Percentiles rank a stretch among this genome's conserved stretches.
Conservation (phyloP, 208 protist species). For the Blastocrithidia nonstop region DNA sequence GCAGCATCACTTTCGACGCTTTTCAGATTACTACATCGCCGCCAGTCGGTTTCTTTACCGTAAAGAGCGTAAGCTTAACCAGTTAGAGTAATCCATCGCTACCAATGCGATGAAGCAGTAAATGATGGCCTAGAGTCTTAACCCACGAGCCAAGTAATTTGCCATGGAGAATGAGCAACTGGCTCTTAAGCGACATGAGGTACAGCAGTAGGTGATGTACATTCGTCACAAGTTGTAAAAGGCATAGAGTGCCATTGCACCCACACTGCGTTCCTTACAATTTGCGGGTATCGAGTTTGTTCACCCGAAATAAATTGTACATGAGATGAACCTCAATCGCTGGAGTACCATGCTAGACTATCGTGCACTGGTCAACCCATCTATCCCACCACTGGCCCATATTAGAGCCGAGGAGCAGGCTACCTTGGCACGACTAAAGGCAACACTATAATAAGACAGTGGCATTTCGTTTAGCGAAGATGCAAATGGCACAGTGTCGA, state of each 20-base stretch:
- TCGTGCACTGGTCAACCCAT: constrained; percentile 9
- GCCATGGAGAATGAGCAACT: constrained; percentile 50
- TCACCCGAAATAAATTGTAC: constrained; percentile 61
- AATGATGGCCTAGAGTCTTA: constrained; percentile 42
- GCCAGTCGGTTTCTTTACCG: constrained; percentile 73
- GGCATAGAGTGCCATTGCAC: constrained; percentile 48
- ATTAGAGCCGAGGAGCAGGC: constrained; percentile 1
- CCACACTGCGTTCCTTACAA: constrained; percentile 52
- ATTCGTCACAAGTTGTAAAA: constrained; percentile 46
- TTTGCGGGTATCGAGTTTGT: constrained; percentile 51
- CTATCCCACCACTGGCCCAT: background rate
- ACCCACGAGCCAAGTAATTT: constrained; percentile 61
- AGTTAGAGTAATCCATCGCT: constrained; percentile 61
- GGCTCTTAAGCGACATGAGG: constrained; percentile 27
- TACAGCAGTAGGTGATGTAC: constrained; percentile 48
- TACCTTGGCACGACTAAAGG: constrained; percentile 6
- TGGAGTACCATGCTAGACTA: constrained; percentile 73
- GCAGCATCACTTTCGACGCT: constrained; percentile 74
- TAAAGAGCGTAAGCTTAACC: constrained; percentile 49
- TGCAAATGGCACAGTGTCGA: too few species aligned
- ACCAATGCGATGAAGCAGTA: constrained; percentile 61
- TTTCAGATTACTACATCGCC: constrained; percentile 81
- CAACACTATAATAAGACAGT: constrained; percentile 10
- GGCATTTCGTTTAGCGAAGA: constrained; percentile 4
- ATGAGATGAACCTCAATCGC: constrained; percentile 69